A percentile compares a stretch with the other conserved stretches of the same genome.
phyloP scores from a whole-genome alignment of 257 asterid genomes.

The Plantago ovata region DNA sequence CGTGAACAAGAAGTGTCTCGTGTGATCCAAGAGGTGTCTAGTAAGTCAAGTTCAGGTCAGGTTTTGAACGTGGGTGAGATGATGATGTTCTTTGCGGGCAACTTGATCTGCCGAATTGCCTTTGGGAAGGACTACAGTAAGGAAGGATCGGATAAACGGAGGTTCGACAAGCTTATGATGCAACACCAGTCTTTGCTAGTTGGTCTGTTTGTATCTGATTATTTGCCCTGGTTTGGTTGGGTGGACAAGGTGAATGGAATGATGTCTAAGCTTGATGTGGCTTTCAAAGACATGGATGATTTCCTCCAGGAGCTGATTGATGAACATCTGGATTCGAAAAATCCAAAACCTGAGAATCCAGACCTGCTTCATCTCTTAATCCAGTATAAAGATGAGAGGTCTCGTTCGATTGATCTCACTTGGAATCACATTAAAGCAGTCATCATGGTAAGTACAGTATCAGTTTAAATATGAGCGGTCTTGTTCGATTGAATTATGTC shows the following conservation, averaged over 20 bases:
- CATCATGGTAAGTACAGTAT: neutral
- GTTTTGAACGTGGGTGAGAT: neutral
- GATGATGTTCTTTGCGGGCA: neutral
- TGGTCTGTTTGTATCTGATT: neutral
- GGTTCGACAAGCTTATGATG: slow-evolving; percentile 9
- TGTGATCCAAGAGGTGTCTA: neutral
- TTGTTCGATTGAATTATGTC: neutral
- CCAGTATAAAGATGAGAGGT: neutral
- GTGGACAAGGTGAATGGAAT: slow-evolving; percentile 3
- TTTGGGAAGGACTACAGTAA: slow-evolving; percentile 3
- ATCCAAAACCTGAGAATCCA: neutral
- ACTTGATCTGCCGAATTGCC: neutral
- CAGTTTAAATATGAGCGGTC: too few relatives aligned
- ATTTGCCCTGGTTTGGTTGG: neutral
- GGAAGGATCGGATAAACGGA: neutral
- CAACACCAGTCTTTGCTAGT: neutral
- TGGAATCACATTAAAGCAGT: slow-evolving; percentile 3
- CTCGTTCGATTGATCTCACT: neutral
- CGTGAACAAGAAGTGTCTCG: neutral
- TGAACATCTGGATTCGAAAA: neutral
- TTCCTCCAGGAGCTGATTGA: neutral
- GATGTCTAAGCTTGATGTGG: neutral
- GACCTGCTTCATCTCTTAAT: neutral
- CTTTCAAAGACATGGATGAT: neutral
- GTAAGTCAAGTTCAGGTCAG: neutral